Percentiles rank a stretch among this genome's conserved stretches.
Conservation (phyloP, 2,329 filamentous ascomycete species). For the Fusarium goolgardi region DNA sequence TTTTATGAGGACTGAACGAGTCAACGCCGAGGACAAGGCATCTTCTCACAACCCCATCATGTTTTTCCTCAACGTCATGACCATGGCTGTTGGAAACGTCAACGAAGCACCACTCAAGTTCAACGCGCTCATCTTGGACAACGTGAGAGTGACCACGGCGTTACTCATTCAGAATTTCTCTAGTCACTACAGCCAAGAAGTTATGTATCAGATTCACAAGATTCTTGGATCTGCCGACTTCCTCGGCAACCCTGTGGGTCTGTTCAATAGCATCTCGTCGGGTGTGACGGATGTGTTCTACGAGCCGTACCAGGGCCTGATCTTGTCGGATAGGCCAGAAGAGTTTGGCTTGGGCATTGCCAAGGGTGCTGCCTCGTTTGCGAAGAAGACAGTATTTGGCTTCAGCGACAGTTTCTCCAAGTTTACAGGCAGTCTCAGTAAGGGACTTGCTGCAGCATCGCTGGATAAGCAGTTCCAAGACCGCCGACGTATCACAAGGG, state of each 20-base stretch:
- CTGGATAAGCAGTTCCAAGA: constrained; percentile 99
- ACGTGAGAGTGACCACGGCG: constrained; percentile 88
- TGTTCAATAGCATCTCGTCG: constrained; percentile 98
- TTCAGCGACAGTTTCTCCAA: constrained; percentile 98
- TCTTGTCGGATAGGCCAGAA: constrained; percentile 94
- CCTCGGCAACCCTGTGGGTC: constrained; percentile 93
- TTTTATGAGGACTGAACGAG: constrained; percentile 94
- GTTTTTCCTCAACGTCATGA: constrained; percentile 98
- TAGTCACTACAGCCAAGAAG: constrained; percentile 97
- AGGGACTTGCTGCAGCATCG: constrained; percentile 93
- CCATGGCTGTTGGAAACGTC: constrained; percentile 99
- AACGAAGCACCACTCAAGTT: constrained; percentile 96
- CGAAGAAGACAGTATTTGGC: constrained; percentile 98
- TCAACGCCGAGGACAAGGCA: constrained; percentile 95
- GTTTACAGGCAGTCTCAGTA: constrained; percentile 95
- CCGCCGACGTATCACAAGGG: constrained; percentile 89
- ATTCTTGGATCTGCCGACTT: constrained; percentile 98
- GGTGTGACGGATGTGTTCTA: constrained; percentile 99
- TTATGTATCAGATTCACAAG: constrained; percentile 94
- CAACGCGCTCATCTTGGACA: constrained; percentile 94
- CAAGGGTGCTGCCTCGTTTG: constrained; percentile 94
- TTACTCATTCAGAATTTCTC: constrained; percentile 87
- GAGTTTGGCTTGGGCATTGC: constrained; percentile 95
- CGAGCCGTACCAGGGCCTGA: constrained; percentile 97
- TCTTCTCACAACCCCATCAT: constrained; percentile 93